Conservation (phyloP, 345 rosid genomes). For the Turritis glabra region DNA sequence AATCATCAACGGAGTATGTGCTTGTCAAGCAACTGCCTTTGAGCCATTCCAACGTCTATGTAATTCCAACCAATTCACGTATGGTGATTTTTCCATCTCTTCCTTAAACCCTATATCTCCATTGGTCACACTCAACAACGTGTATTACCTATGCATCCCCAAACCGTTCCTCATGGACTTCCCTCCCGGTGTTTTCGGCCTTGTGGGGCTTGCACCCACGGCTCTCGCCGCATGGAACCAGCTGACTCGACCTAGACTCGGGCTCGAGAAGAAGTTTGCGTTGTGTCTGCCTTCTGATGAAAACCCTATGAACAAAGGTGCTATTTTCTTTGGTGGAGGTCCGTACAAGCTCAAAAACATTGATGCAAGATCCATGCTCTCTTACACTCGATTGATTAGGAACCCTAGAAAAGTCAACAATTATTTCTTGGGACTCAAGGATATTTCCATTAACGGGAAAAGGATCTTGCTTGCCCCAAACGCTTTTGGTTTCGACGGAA, state of each 20-base stretch:
- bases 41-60: conserved; percentile 37
- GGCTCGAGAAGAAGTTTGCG: conserved; percentile 37
- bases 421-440: conserved; percentile 38
- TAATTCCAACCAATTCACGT: conserved; percentile 17
- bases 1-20: conserved; percentile 24
- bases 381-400: conserved; percentile 28
- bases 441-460: conserved; percentile 27
- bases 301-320: conserved; percentile 28
- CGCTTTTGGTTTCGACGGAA: conserved; percentile 29
- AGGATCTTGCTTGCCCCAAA: conserved; percentile 1
- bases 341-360: conserved; percentile 35
- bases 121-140: neutral
- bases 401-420: conserved; percentile 31
- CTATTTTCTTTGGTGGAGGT: conserved; percentile 40
- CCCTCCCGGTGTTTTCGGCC: conserved; percentile 38
- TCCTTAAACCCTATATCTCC: conserved; percentile 36
- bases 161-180: conserved; percentile 24
- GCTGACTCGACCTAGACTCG: conserved; percentile 24
- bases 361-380: conserved; percentile 35
- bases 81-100: conserved; percentile 18
- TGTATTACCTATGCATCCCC: conserved; percentile 37
- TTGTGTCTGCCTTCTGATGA: conserved; percentile 43
- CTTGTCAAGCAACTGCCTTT: conserved; percentile 36
- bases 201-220: conserved; percentile 38
- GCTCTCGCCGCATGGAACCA: conserved; percentile 32